These are phyloP conservation scores for Pichiaceae sp. DNA, from an alignment of 1,139 yeast species.

Conservation along the genomic window DNA sequence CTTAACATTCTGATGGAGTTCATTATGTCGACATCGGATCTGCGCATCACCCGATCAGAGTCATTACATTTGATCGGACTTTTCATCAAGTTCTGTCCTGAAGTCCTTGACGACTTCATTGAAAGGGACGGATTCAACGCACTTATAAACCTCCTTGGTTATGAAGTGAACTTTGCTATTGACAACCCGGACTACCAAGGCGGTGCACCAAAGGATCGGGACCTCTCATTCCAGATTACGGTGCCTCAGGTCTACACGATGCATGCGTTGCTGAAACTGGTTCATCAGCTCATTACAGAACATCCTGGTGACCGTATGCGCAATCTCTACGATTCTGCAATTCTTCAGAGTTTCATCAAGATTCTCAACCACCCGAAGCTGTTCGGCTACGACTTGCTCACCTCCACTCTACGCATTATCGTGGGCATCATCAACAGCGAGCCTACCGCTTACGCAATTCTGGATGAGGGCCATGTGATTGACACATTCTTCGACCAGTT, in stretches of 20 bases:
- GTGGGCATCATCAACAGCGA: constrained; percentile 78
- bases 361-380: constrained; percentile 48
- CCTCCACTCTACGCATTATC: constrained; percentile 58
- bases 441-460: constrained; percentile 79
- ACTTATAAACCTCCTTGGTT: constrained; percentile 53
- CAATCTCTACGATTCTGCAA: constrained; percentile 77
- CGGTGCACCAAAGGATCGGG: constrained; percentile 44
- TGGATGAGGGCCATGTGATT: constrained; percentile 71
- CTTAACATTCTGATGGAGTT: constrained; percentile 60
- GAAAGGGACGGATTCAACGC: constrained; percentile 57
- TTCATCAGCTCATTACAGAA: constrained; percentile 54
- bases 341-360: constrained; percentile 51
- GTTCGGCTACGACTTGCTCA: constrained; percentile 66
- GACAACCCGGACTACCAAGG: constrained; percentile 42
- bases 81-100: constrained; percentile 39
- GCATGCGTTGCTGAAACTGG: constrained; percentile 48
- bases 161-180: constrained; percentile 61
- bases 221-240: constrained; percentile 50
- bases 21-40: constrained; percentile 41
- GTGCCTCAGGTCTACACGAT: constrained; percentile 59
- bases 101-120: constrained; percentile 51
- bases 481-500: constrained; percentile 56
- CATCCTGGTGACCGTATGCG: constrained; percentile 82
- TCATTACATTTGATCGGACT: constrained; percentile 56
- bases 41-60: constrained; percentile 54